Percentiles rank a stretch among this genome's conserved stretches.
Conservation (phyloP, 192 early-diverging fungal species). For the Tieghemiomyces parasiticus region DNA sequence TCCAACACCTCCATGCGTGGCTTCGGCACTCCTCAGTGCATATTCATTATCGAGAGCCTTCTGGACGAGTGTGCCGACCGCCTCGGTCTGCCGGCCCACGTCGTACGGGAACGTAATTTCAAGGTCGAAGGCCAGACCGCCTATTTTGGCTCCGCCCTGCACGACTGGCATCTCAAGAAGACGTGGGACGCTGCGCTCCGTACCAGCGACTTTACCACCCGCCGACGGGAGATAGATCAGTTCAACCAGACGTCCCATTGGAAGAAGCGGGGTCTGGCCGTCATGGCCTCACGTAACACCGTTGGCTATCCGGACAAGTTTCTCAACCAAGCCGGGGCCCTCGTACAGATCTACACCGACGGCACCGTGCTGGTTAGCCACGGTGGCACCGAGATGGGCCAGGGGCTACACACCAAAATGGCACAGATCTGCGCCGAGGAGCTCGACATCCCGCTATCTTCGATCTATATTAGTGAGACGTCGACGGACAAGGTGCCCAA, state of each 20-base stretch:
- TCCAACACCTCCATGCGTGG: slow-evolving; percentile 81
- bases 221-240: slow-evolving; percentile 38
- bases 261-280: slow-evolving; percentile 63
- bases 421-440: slow-evolving; percentile 70
- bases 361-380: slow-evolving; percentile 70
- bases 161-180: slow-evolving; percentile 52
- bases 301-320: slow-evolving; percentile 58
- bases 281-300: slow-evolving; percentile 76
- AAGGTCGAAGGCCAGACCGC: slow-evolving; percentile 55
- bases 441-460: slow-evolving; percentile 48
- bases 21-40: slow-evolving; percentile 76
- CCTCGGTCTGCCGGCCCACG: slow-evolving; percentile 41
- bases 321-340: slow-evolving; percentile 70
- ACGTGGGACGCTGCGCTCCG: slow-evolving; percentile 52
- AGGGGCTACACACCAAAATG: slow-evolving; percentile 84
- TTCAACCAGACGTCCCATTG: slow-evolving; percentile 56
- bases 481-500: slow-evolving; percentile 65
- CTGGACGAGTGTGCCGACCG: slow-evolving; percentile 64
- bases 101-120: slow-evolving; percentile 49
- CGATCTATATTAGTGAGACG: slow-evolving; percentile 56
- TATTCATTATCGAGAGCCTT: slow-evolving; percentile 64
- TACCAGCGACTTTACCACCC: slow-evolving; percentile 31
- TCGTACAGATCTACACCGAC: slow-evolving; percentile 75
- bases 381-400: slow-evolving; percentile 86
- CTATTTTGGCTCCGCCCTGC: slow-evolving; percentile 49